Conservation (phyloP, 2,329 filamentous ascomycete genomes). For the Colletotrichum theobromicola region DNA sequence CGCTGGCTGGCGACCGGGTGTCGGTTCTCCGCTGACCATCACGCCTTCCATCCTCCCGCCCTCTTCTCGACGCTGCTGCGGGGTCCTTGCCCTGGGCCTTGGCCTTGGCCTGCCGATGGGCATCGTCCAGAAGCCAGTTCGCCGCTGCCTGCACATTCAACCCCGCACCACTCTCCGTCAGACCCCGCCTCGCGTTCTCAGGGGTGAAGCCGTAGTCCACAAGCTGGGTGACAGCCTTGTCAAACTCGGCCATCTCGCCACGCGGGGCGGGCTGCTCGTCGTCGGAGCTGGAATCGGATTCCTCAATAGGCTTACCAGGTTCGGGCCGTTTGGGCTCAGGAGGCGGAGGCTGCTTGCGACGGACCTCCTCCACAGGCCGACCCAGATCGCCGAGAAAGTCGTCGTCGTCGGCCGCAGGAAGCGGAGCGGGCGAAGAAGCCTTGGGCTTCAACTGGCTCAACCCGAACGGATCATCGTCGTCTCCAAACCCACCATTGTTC, state of each 20-base stretch:
- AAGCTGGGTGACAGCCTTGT: constrained; percentile 84
- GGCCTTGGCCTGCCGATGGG: constrained; percentile 81
- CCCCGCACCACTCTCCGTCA: constrained; percentile 81
- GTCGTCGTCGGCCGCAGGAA: constrained; percentile 49
- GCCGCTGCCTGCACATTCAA: constrained; percentile 86
- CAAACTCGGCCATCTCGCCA: constrained; percentile 52
- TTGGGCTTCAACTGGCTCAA: constrained; percentile 67
- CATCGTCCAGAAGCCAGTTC: constrained; percentile 88
- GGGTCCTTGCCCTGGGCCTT: constrained; percentile 64
- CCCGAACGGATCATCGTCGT: constrained; percentile 91
- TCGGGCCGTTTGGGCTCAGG: constrained; percentile 45
- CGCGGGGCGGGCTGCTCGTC: constrained; percentile 40
- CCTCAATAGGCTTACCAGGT: constrained; percentile 62
- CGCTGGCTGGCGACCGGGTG: constrained; percentile 58
- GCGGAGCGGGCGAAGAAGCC: constrained; percentile 30
- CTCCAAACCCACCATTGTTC: constrained; percentile 47
- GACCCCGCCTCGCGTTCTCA: constrained; percentile 80
- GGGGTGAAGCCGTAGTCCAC: constrained; percentile 94
- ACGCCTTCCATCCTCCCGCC: constrained; percentile 35
- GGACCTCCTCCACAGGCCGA: constrained; percentile 69
- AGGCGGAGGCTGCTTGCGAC: constrained; percentile 47
- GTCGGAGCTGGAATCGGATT: constrained; percentile 50
- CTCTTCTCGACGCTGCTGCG: constrained; percentile 43
- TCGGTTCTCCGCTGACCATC: constrained; percentile 42
- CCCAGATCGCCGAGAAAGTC: constrained; percentile 70